Conservation (phyloP, 768 basidiomycete genomes). For the Coprinellus aureogranulatus region DNA sequence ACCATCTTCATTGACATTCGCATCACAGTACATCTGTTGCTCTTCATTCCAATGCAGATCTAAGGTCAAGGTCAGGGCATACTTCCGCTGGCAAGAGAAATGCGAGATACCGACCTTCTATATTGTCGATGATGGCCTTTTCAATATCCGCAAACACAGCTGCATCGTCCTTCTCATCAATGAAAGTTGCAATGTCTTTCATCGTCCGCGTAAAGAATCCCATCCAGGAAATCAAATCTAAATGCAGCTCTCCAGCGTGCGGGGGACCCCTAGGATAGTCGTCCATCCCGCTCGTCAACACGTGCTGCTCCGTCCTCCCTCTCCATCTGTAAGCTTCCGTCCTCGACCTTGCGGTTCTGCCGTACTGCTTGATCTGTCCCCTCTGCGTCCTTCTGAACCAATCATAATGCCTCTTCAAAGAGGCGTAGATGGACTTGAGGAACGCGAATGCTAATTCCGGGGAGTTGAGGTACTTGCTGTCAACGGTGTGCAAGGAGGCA, state of each 20-base stretch:
- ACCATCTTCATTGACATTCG: constrained; percentile 83
- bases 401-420: constrained; percentile 87
- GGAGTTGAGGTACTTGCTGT: constrained; percentile 51
- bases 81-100: background rate
- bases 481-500: constrained; percentile 14
- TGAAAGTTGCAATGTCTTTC: constrained; percentile 82
- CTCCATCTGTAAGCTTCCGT: constrained; percentile 95
- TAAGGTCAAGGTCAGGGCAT: constrained; percentile 24
- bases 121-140: constrained; percentile 76
- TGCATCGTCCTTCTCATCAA: constrained; percentile 83
- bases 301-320: constrained; percentile 80
- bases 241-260: constrained; percentile 86
- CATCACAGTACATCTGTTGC: constrained; percentile 90
- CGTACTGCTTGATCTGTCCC: constrained; percentile 91
- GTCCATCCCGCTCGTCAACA: constrained; percentile 93
- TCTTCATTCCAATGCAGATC: constrained; percentile 94
- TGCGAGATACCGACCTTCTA: constrained; percentile 59
- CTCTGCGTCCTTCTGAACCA: constrained; percentile 96
- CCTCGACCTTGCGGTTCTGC: constrained; percentile 76
- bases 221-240: constrained; percentile 96
- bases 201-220: constrained; percentile 94
- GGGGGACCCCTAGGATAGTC: constrained; percentile 92
- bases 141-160: constrained; percentile 76
- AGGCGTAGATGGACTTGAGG: constrained; percentile 77
- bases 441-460: constrained; percentile 62